Evolutionary conservation across 306 rosid species (phyloP).

Genomic region (Vachellia pachyceras): DNA sequence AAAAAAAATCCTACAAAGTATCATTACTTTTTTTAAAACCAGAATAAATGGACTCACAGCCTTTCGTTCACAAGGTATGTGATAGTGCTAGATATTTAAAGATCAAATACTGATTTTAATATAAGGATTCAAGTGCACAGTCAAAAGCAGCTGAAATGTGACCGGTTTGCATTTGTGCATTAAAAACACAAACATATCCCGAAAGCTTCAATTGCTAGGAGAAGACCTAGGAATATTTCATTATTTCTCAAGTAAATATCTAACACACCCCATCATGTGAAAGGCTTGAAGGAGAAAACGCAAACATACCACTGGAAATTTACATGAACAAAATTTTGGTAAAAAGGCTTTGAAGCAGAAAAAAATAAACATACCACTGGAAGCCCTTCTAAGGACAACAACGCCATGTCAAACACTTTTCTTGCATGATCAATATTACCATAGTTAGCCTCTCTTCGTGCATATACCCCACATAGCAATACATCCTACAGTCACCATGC

Average conservation of each 20-base stretch:
- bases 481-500: constrained; percentile 63
- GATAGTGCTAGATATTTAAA: not conserved
- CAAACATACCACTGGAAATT: not conserved
- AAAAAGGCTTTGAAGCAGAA: constrained; percentile 1
- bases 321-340: constrained; percentile 1
- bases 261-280: not conserved
- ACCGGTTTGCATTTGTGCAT: not conserved
- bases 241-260: not conserved
- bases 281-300: constrained; percentile 7
- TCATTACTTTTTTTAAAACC: not conserved
- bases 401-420: constrained; percentile 94
- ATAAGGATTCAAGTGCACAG: not conserved
- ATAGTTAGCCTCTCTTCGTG: constrained; percentile 82
- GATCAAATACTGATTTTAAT: not conserved
- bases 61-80: not conserved
- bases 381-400: constrained; percentile 77
- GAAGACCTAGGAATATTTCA: not conserved
- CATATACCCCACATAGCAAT: constrained; percentile 91
- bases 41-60: not conserved
- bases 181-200: not conserved
- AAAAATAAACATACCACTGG: constrained; percentile 62
- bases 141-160: not conserved
- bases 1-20: not conserved
- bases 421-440: constrained; percentile 89
- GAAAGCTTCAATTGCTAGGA: not conserved